Conservation (phyloP, 768 basidiomycete species). For the Candolleomyces aberdarensis region DNA sequence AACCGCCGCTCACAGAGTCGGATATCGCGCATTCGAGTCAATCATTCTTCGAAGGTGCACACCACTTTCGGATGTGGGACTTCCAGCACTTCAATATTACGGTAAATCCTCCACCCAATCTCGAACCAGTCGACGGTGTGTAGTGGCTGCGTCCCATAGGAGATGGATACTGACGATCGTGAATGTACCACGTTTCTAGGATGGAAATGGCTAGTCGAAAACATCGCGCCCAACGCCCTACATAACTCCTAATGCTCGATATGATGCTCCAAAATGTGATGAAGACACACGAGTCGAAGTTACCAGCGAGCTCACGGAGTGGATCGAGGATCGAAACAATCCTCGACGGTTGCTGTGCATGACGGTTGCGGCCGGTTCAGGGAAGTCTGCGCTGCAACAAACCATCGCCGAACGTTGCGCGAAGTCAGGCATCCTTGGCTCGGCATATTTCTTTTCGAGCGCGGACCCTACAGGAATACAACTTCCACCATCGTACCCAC, state of each 20-base stretch:
- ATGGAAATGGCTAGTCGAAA: background rate
- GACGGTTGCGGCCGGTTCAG: background rate
- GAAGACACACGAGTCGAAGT: background rate
- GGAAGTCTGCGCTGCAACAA: conserved; percentile 5
- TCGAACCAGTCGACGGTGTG: too few relatives aligned
- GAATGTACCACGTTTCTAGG: background rate
- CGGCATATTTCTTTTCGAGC: conserved; percentile 11
- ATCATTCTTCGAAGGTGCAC: too few relatives aligned
- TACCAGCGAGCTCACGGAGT: background rate
- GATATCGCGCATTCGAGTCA: too few relatives aligned
- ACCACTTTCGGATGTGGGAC: too few relatives aligned
- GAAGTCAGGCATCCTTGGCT: background rate
- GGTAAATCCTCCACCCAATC: too few relatives aligned
- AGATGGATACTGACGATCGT: too few relatives aligned
- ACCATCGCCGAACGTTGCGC: conserved; percentile 5
- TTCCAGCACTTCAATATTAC: too few relatives aligned
- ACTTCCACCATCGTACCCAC: conserved; percentile 6
- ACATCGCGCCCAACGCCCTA: background rate
- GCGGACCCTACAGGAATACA: conserved; percentile 1
- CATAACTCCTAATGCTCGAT: background rate
- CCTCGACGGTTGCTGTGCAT: background rate
- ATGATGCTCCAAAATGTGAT: background rate
- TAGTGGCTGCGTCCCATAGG: too few relatives aligned
- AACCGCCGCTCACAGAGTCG: too few relatives aligned
- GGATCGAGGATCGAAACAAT: background rate